These are phyloP conservation scores for Emergomyces orientalis DNA, from an alignment of 2,329 filamentous ascomycete species.

Conservation along the genomic window DNA sequence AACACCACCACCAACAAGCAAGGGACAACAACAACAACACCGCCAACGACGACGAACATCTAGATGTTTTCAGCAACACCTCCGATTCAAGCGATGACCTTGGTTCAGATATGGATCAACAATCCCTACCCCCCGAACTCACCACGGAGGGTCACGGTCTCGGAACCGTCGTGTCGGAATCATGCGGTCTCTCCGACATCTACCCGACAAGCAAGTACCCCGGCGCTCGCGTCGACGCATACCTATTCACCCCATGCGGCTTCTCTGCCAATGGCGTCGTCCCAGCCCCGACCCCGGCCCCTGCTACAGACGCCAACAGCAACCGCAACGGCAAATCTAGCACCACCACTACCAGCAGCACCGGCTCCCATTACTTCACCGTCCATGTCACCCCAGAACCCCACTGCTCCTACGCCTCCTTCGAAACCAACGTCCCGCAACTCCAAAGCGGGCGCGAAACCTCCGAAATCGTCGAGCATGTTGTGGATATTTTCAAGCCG, in stretches of 20 bases:
- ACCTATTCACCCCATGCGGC: constrained; percentile 91
- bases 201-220: constrained; percentile 83
- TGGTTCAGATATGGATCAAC: constrained; percentile 40
- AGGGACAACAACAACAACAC: constrained; percentile 40
- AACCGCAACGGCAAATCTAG: constrained; percentile 14
- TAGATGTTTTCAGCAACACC: constrained; percentile 66
- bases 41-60: constrained; percentile 50
- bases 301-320: constrained; percentile 26
- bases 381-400: constrained; percentile 97
- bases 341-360: constrained; percentile 30
- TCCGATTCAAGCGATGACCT: constrained; percentile 50
- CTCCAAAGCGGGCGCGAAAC: constrained; percentile 81
- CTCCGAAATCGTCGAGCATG: constrained; percentile 82
- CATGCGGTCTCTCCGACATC: constrained; percentile 78
- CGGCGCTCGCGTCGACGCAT: constrained; percentile 87
- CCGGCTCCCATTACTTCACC: constrained; percentile 81
- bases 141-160: constrained; percentile 91
- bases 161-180: constrained; percentile 83
- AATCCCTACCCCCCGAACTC: constrained; percentile 58
- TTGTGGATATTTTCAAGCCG: constrained; percentile 91
- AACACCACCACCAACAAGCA: constrained; percentile 37
- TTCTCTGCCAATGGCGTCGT: constrained; percentile 96
- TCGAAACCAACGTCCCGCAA: constrained; percentile 94
- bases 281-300: constrained; percentile 63
- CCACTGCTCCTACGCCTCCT: constrained; percentile 93